These are phyloP conservation scores for Epichloe typhina DNA, from an alignment of 2,329 filamentous ascomycete genomes.

Conservation along the genomic window DNA sequence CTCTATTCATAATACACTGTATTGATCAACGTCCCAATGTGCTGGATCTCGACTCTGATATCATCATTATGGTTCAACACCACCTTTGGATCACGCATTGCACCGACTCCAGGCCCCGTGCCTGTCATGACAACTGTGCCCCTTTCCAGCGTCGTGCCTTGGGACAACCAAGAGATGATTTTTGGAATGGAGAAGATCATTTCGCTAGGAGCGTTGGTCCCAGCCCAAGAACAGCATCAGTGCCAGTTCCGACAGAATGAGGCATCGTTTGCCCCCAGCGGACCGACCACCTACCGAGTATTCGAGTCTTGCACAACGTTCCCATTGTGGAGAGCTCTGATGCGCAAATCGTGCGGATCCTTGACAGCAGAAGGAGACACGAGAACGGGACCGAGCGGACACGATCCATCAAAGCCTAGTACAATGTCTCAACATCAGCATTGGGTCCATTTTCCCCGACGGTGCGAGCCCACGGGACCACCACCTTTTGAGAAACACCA, in stretches of 20 bases:
- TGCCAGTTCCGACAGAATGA: background rate
- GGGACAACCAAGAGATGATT: constrained; percentile 43
- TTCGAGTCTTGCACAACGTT: constrained; percentile 23
- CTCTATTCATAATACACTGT: constrained; percentile 22
- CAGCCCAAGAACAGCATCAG: background rate
- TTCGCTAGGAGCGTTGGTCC: constrained; percentile 11
- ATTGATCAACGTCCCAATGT: constrained; percentile 24
- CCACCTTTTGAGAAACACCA: constrained; percentile 29
- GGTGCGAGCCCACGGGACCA: constrained; percentile 6
- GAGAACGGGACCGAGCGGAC: constrained; percentile 30
- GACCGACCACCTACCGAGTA: constrained; percentile 11
- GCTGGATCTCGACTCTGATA: constrained; percentile 24
- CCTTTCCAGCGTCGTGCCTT: constrained; percentile 44
- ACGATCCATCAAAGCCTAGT: constrained; percentile 31
- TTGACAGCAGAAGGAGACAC: constrained; percentile 17
- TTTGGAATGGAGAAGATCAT: constrained; percentile 47
- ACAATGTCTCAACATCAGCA: no score
- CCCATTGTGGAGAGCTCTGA: constrained; percentile 23
- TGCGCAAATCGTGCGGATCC: constrained; percentile 18
- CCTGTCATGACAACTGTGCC: constrained; percentile 52
- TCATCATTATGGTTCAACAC: constrained; percentile 23
- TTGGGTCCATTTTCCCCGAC: constrained; percentile 8
- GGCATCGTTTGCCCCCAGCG: background rate
- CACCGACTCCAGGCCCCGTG: constrained; percentile 33
- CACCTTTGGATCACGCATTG: constrained; percentile 25